Percentiles rank a stretch among this genome's conserved stretches.
Conservation (phyloP, 2,329 filamentous ascomycete genomes). For the Claviceps digitariae region DNA sequence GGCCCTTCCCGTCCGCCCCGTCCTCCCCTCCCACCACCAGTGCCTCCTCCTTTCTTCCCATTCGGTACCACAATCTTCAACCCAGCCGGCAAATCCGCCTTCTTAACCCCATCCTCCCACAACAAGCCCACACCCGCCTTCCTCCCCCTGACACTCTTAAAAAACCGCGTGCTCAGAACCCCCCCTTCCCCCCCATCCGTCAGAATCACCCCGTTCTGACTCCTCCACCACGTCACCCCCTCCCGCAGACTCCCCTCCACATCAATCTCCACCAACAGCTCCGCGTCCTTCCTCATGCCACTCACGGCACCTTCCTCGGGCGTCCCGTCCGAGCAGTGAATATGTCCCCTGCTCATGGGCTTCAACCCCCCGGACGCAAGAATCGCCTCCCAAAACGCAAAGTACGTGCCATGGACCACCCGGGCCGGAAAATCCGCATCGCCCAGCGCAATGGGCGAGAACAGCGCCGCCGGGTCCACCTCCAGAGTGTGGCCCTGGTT, state of each 20-base stretch:
- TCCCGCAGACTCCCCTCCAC: constrained; percentile 50
- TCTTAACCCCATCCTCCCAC: constrained; percentile 55
- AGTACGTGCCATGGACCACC: constrained; percentile 83
- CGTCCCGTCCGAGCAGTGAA: constrained; percentile 61
- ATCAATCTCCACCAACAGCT: constrained; percentile 68
- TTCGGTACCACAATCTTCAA: constrained; percentile 35
- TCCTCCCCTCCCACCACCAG: constrained; percentile 20
- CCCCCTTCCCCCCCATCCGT: constrained; percentile 46
- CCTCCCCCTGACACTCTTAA: constrained; percentile 55
- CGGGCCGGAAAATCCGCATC: constrained; percentile 44
- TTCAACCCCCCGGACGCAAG: constrained; percentile 62
- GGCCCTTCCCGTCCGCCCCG: constrained; percentile 18
- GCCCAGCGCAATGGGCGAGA: constrained; percentile 52
- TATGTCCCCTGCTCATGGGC: constrained; percentile 72
- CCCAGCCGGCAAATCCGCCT: constrained; percentile 50
- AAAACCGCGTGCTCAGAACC: constrained; percentile 51
- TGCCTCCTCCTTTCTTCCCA: constrained; percentile 27
- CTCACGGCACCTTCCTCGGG: constrained; percentile 53
- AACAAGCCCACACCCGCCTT: constrained; percentile 48
- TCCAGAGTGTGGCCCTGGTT: constrained; percentile 90
- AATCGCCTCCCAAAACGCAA: constrained; percentile 65
- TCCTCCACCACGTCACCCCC: constrained; percentile 58
- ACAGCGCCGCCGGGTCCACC: constrained; percentile 54
- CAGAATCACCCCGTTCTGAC: constrained; percentile 65
- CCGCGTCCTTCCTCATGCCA: constrained; percentile 67